A percentile compares a stretch with the other conserved stretches of the same genome.
phyloP scores from a whole-genome alignment of 345 rosid species.

The Viola odorata region DNA sequence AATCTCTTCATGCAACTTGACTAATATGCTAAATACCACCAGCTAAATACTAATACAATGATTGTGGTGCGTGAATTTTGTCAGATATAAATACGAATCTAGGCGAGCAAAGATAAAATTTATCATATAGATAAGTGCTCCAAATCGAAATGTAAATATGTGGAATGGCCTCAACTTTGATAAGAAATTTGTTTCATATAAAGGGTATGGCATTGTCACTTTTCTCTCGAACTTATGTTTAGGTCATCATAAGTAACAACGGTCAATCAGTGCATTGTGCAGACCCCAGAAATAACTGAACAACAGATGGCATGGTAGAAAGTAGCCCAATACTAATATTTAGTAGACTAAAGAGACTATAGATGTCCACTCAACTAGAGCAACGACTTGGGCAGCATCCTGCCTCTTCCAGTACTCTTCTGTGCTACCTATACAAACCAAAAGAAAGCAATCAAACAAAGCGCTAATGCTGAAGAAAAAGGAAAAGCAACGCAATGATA shows the following conservation, averaged over 20 bases:
- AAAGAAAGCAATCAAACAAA: not conserved
- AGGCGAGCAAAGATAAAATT: not conserved
- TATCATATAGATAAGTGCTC: not conserved
- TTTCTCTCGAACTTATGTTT: not conserved
- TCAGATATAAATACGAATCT: not conserved
- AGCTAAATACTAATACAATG: not conserved
- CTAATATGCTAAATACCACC: not conserved
- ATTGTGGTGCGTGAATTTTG: not conserved
- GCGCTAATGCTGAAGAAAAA: not conserved
- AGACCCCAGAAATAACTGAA: not conserved
- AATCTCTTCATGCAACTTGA: not conserved
- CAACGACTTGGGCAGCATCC: slow-evolving; percentile 22
- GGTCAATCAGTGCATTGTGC: not conserved
- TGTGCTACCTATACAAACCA: slow-evolving; percentile 15
- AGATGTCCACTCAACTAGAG: slow-evolving; percentile 10
- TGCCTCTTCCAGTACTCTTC: slow-evolving; percentile 23
- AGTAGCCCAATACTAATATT: not conserved
- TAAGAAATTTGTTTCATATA: too few species aligned
- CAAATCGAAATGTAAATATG: not conserved
- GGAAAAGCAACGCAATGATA: not conserved
- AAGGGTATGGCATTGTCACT: too few species aligned
- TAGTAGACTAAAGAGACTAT: not conserved
- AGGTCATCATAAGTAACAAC: not conserved
- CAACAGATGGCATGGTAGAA: not conserved
- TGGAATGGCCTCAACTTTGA: too few species aligned